Base-by-base conservation (phyloP, 768 basidiomycete species). In the Auriscalpium orientale region DNA sequence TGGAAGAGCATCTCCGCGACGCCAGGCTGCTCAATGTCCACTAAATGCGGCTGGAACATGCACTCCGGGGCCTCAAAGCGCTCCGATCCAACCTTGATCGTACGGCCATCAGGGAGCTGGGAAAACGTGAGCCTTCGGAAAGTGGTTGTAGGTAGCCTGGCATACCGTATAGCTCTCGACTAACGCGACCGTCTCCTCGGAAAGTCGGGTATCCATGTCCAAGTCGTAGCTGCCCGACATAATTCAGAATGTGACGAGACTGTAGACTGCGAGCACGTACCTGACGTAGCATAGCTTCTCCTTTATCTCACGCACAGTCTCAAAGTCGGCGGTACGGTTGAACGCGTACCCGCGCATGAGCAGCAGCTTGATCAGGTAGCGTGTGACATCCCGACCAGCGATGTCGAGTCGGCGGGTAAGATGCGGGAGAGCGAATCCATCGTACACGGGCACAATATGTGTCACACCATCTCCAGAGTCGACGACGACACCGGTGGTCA, bases 281-380 rank as follows among this genome's bases (percentile, higher is more conserved):
- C 90, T 95, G 66, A 97, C 90, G 67, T 98, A 99, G 74, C 97
- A 99, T 46, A 98, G 72, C 70, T 95, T 97, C 78, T 99, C 97
- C 74, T 99, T 99, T 75, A 99, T 98, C 70, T 97, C 92, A 35
- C 95, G 76, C 20, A 99, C 97, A 2, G 97, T 99, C 76, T 99
- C 97, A 65, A 99, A 99, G 74, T 99, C 97, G 28, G 97, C 97
- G 3, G 97, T 99, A 43, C 97, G 85, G 74, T 99, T 98, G 81
- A 99, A 98, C 1, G 97, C 97, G 70, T 99, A 98, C n/a, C 97
- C 97, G n/a, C 95, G 85, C 95, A 98, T 98, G 64, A 98, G 83
- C 36, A 99, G 78, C n/a, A 99, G 80, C 74, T 98, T 99, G 82
- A 99, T 99, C 72, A 99, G 77, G 72, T 99, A 99, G 65, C 94